A percentile compares a stretch with the other conserved stretches of the same genome.
These are phyloP conservation scores for Vaccinium darrowii DNA, from an alignment of 148 eudicot genomes.

Conservation along the genomic window DNA sequence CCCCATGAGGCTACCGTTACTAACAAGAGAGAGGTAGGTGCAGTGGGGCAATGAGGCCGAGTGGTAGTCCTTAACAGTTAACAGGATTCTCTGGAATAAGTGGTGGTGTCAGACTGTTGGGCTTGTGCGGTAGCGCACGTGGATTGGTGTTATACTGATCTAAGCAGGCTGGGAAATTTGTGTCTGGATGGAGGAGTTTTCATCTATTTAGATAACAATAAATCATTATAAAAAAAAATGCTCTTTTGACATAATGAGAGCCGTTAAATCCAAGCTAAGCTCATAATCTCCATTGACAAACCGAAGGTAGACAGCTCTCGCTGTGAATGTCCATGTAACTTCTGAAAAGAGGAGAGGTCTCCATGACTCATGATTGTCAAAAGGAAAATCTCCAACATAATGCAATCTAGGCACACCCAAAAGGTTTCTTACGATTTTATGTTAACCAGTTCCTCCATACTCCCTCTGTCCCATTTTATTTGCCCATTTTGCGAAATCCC, in stretches of 20 bases:
- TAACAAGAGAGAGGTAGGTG: background rate
- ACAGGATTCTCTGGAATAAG: too few relatives aligned
- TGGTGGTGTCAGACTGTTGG: too few relatives aligned
- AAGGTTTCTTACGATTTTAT: background rate
- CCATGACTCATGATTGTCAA: background rate
- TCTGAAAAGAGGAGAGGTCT: background rate
- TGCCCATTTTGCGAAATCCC: too few relatives aligned
- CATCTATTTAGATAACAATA: too few relatives aligned
- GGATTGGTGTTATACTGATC: too few relatives aligned
- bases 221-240: background rate
- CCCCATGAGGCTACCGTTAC: background rate
- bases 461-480: too few relatives aligned
- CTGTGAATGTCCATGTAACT: background rate
- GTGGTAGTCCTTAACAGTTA: too few relatives aligned
- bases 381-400: background rate
- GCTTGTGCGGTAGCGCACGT: too few relatives aligned
- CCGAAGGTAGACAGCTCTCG: background rate
- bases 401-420: background rate
- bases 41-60: background rate
- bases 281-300: background rate
- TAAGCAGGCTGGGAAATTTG: too few relatives aligned
- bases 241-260: background rate
- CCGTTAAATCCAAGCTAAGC: background rate
- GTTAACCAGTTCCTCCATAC: too few relatives aligned
- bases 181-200: too few relatives aligned